Base-by-base conservation (phyloP, 768 basidiomycete genomes). In the Pleurotus pulmonarius region DNA sequence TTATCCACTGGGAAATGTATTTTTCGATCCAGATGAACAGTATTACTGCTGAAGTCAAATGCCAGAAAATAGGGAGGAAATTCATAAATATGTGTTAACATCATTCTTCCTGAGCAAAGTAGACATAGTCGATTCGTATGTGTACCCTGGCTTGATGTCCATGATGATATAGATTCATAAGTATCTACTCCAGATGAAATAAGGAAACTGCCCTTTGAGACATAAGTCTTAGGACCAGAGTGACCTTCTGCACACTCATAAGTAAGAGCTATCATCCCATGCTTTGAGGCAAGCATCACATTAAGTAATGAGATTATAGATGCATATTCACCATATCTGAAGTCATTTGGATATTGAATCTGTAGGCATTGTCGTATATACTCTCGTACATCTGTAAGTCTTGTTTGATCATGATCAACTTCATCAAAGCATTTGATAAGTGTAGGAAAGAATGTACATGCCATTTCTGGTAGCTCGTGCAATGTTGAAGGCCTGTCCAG, bases 1-100 rank as follows among this genome's bases (percentile, higher is more conserved):
- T 45, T 26, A 18, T 20, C 18, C 49, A 34, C 13, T 25, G 39
- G 16, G 25, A 62, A 26, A 34, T 16, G 20, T 13, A 52, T 25
- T n/a, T 45, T 59, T 16, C 47, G 24, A 39, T 52, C 39, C 39
- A 59, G 26, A 34, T 29, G 9, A 39, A 39, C 15, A 49, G 24
- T 22, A n/a, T 20, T 9, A 47, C 39, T 49, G n/a, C 26, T 49
- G 22, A 59, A 25, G 48, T 46, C 56, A 56, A 61, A 55, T 22
- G 46, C 55, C 22, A 61, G 38, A 11, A 60, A 16, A 15, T 55
- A 40, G 45, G 54, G 54, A 11, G 24, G 22, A 46, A 43, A 39
- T 37, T 26, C 20, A 24, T 20, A 15, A 25, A 45, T 9, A n/a
- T 44, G 25, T 25, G 3, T 46, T 6, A 22, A 24, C 43, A 25